Evolutionary conservation across 208 protist genomes (phyloP).

Genomic region (Leishmania lainsoni): DNA sequence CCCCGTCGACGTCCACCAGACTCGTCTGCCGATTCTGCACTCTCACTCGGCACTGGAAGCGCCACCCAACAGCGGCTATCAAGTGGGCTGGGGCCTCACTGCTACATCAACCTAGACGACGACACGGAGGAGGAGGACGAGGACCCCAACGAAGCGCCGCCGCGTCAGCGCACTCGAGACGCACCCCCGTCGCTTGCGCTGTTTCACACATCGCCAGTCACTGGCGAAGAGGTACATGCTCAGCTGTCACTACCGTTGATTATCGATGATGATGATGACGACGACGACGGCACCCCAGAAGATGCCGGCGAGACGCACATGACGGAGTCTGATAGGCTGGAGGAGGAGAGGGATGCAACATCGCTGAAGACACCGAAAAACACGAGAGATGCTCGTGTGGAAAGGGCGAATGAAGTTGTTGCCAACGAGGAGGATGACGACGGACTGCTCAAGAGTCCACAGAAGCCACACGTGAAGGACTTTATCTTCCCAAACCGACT

Average conservation of each 20-base stretch:
- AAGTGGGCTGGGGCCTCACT: neutral
- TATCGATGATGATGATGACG: conserved; percentile 16
- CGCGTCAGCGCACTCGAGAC: conserved; percentile 2
- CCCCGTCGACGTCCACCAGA: conserved; percentile 37
- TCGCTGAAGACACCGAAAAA: neutral
- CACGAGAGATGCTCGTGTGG: neutral
- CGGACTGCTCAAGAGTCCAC: conserved; percentile 1
- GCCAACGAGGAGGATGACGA: conserved; percentile 12
- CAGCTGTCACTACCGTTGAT: conserved; percentile 3
- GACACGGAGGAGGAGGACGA: conserved; percentile 20
- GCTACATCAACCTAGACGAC: conserved; percentile 27
- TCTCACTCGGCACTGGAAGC: neutral
- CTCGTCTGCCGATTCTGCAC: neutral
- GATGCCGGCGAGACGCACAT: neutral
- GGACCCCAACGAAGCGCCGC: conserved; percentile 8
- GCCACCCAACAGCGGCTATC: neutral
- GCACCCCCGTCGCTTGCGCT: neutral
- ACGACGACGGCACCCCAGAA: conserved; percentile 9
- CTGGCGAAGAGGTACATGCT: neutral
- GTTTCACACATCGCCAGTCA: neutral
- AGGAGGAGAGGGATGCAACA: neutral
- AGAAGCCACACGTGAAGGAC: conserved; percentile 22
- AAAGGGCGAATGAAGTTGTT: conserved; percentile 3
- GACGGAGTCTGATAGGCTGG: neutral
- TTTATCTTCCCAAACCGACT: conserved; percentile 32